These are phyloP conservation scores for Ophiostoma fasciatum DNA, from an alignment of 2,329 filamentous ascomycete species.

Conservation along the genomic window DNA sequence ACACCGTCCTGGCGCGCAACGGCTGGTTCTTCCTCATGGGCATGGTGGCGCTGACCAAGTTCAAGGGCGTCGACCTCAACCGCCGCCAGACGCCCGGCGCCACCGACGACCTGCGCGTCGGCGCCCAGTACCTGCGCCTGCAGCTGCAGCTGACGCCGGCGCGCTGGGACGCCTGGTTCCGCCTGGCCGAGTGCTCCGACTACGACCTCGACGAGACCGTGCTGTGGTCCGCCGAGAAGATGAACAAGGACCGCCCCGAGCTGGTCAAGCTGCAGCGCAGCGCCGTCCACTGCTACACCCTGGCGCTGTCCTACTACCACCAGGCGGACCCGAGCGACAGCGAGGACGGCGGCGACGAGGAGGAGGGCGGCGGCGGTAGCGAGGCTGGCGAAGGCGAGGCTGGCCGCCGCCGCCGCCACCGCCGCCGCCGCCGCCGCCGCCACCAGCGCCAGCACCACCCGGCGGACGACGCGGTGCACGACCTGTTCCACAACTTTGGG, in stretches of 20 bases:
- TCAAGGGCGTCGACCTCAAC: conserved; percentile 52
- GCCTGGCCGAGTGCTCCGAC: conserved; percentile 75
- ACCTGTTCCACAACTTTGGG: conserved; percentile 45
- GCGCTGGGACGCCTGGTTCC: conserved; percentile 84
- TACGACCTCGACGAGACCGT: conserved; percentile 77
- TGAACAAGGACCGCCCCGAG: conserved; percentile 68
- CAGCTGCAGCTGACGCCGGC: conserved; percentile 72
- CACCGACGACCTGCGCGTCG: conserved; percentile 72
- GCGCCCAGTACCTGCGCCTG: conserved; percentile 62
- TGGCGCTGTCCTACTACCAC: conserved; percentile 43
- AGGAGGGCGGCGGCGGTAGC: no score
- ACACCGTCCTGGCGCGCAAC: conserved; percentile 59
- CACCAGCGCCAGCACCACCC: no score
- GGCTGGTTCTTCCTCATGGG: conserved; percentile 91
- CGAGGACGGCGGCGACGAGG: conserved; percentile 31
- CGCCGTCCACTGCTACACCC: conserved; percentile 66
- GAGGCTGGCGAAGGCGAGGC: no score
- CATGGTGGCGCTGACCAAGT: conserved; percentile 77
- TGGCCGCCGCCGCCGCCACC: no score
- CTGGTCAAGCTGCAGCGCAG: conserved; percentile 61
- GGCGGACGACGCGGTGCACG: conserved; percentile 41
- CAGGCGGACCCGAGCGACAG: conserved; percentile 19
- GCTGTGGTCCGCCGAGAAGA: conserved; percentile 79
- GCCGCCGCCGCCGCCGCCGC: no score
- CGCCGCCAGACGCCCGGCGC: conserved; percentile 65